Base-by-base conservation (phyloP, 306 rosid genomes). In the Sesbania bispinosa region DNA sequence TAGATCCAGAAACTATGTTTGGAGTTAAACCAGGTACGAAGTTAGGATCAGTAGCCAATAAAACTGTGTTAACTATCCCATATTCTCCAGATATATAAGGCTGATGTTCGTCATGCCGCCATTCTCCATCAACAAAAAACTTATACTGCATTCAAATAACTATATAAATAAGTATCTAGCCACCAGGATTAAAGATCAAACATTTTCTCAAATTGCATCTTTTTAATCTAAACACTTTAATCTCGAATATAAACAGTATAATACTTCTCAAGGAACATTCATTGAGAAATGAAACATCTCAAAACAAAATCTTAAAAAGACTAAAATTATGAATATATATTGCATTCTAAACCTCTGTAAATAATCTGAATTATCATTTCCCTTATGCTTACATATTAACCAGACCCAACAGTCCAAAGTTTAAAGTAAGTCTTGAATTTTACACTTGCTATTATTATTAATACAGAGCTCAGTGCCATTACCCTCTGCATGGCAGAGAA, bases 61-160 rank as follows among this genome's bases (percentile, higher is more conserved):
- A 75, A 55, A 89, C 73, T n/a, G 99, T 89, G 77, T 95, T 95
- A 78, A 88, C 97, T 55, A 85, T 47, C 80, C 99, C 99, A 62
- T 75, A 83, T 39, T 91, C 99, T 60, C 96, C 91, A 67, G 82
- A 70, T 77, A 77, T 76, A 45, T 50, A 82, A 52, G 91, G 87
- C 53, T 88, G 96, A 80, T 83, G 94, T 74, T 91, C 97, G 51
- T 91, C 99, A 47, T 95, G 89, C 64, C 88, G 85, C 99, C 99
- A 95, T 76, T 88, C 96, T 72, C 96, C 97, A 85, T 95, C 99
- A 74, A 95, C 97, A 82, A 46, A 95, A 84, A 95, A 95, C 77
- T 95, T 95, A 87, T 84, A 95, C 99, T 95, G 97, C 94, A 88
- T 62, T 19, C 51, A 70, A 69, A 75, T 73, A 63, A 70, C 30